These are phyloP conservation scores for Penicillium thymicola DNA, from an alignment of 2,329 filamentous ascomycete species.

Conservation along the genomic window DNA sequence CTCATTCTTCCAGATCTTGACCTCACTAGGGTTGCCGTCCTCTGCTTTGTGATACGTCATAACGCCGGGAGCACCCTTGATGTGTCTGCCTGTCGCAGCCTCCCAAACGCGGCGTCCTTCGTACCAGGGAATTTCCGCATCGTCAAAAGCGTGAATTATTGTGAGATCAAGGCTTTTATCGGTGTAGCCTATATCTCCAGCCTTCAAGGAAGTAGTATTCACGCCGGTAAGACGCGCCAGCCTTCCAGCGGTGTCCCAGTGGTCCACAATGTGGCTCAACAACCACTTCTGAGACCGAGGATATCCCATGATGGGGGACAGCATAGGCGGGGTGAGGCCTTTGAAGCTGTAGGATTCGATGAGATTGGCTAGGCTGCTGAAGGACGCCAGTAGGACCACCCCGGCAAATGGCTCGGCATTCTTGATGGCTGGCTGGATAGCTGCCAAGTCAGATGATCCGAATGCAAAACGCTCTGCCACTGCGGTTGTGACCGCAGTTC, in stretches of 20 bases:
- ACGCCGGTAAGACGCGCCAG: slow-evolving; percentile 48
- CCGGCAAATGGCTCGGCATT: slow-evolving; percentile 67
- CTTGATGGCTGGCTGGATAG: slow-evolving; percentile 42
- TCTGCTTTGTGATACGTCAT: slow-evolving; percentile 31
- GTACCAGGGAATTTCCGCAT: slow-evolving; percentile 74
- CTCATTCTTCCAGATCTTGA: slow-evolving; percentile 39
- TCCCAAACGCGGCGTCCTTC: slow-evolving; percentile 43
- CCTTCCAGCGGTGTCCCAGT: slow-evolving; percentile 71
- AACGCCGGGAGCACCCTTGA: slow-evolving; percentile 25
- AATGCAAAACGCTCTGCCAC: slow-evolving; percentile 69
- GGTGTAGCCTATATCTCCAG: slow-evolving; percentile 54
- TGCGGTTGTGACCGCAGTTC: slow-evolving; percentile 77
- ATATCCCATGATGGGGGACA: slow-evolving; percentile 69
- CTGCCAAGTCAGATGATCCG: slow-evolving; percentile 32
- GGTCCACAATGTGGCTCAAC: slow-evolving; percentile 66
- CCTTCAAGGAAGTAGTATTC: slow-evolving; percentile 28
- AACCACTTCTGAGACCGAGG: slow-evolving; percentile 63
- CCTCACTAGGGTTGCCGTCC: slow-evolving; percentile 30
- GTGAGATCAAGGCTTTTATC: slow-evolving; percentile 59
- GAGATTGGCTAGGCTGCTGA: slow-evolving; percentile 70
- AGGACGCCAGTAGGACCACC: slow-evolving; percentile 74
- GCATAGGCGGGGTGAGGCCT: slow-evolving; percentile 69
- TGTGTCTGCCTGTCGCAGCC: slow-evolving; percentile 33
- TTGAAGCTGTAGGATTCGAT: slow-evolving; percentile 73
- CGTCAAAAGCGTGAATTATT: slow-evolving; percentile 76